Percentiles rank a stretch among this genome's conserved stretches.
Evolutionary conservation across 768 basidiomycete species (phyloP).

Genomic region (Tricholoma terreum): DNA sequence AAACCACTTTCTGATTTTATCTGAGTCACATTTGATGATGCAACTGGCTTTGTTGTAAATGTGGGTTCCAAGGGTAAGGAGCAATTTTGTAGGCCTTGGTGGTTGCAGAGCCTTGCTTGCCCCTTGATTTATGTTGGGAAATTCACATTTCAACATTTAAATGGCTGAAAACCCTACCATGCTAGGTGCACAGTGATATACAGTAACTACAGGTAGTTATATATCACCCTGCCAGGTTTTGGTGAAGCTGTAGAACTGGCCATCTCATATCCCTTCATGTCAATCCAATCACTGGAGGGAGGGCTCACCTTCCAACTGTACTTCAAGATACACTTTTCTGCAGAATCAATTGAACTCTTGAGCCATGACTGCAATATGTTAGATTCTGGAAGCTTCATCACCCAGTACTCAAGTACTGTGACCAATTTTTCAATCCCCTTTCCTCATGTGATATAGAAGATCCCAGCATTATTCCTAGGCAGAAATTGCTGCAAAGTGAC

Average conservation of each 20-base stretch:
- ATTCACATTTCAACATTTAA: too few relatives aligned
- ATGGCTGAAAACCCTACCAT: too few relatives aligned
- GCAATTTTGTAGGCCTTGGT: too few relatives aligned
- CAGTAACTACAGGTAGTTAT: too few relatives aligned
- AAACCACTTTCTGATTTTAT: too few relatives aligned
- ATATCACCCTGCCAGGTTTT: too few relatives aligned
- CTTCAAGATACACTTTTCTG: not conserved
- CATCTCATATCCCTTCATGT: not conserved
- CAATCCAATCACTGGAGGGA: not conserved
- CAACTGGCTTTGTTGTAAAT: too few relatives aligned
- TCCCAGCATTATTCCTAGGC: not conserved
- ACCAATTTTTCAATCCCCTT: not conserved
- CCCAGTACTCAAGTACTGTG: not conserved
- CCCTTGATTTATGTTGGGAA: too few relatives aligned
- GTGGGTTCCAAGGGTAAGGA: too few relatives aligned
- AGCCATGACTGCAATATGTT: not conserved
- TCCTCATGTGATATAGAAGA: not conserved
- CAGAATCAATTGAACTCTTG: not conserved
- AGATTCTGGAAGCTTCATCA: not conserved
- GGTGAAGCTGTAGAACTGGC: not conserved
- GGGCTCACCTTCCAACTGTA: not conserved
- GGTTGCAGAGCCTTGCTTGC: too few relatives aligned
- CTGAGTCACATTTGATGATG: too few relatives aligned
- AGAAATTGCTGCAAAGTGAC: not conserved
- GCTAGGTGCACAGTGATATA: too few relatives aligned